Percentiles rank a stretch among this genome's conserved stretches.
Evolutionary conservation across 2,329 filamentous ascomycete species (phyloP).

Genomic region (Gnomoniopsis sp.): DNA sequence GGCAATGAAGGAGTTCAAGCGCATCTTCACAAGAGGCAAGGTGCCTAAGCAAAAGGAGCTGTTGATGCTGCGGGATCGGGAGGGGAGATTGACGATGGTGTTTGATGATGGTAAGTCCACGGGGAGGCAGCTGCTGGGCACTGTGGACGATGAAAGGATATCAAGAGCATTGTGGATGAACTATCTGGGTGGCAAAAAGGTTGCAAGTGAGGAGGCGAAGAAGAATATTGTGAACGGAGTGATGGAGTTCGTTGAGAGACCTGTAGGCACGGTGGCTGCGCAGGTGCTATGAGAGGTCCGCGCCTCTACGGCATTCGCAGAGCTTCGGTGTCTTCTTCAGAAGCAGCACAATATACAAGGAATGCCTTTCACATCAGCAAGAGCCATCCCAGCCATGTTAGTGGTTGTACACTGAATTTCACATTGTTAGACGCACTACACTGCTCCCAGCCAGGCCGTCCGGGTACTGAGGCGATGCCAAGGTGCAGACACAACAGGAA

Average conservation of each 20-base stretch:
- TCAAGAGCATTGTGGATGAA: conserved; percentile 82
- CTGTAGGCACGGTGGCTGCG: conserved; percentile 80
- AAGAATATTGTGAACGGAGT: conserved; percentile 82
- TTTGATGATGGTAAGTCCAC: conserved; percentile 54
- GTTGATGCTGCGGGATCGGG: conserved; percentile 63
- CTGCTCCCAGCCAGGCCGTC: no score
- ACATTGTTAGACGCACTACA: no score
- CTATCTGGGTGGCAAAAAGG: conserved; percentile 81
- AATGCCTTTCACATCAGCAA: no score
- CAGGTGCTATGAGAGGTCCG: conserved; percentile 65
- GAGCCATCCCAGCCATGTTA: no score
- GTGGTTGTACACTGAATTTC: no score
- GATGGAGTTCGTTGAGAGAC: conserved; percentile 82
- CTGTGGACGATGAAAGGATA: conserved; percentile 74
- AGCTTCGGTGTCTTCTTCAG: no score
- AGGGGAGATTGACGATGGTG: conserved; percentile 64
- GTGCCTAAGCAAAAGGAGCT: conserved; percentile 79
- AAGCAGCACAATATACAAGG: no score
- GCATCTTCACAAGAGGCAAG: conserved; percentile 74
- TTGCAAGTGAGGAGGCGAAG: conserved; percentile 79
- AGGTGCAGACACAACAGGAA: no score
- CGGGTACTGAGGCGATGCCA: no score
- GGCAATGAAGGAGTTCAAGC: conserved; percentile 74
- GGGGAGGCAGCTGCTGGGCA: conserved; percentile 59
- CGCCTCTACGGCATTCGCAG: no score